Base-by-base conservation (phyloP, 345 rosid species). In the Atalantia buxifolia region DNA sequence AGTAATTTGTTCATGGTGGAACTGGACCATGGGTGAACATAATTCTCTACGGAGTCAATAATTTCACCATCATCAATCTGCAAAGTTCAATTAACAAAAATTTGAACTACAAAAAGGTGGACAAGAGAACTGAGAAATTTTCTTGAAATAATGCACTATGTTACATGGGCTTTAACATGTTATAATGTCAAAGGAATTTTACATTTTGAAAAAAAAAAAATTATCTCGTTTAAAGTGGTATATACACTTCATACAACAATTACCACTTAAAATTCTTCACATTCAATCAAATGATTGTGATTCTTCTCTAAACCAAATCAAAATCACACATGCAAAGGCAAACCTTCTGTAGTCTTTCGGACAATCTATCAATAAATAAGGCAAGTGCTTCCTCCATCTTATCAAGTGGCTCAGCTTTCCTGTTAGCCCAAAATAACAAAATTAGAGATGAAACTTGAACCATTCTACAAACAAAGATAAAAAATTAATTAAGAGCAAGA, bases 401-500 rank as follows among this genome's bases (percentile, higher is more conserved):
- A 61, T 84, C 90, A 80, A 90, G 83, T 30, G 98, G 97, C 79
- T 90, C 71, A 22, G 92, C 94, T 69, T 85, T 85, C 91, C 97
- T 96, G 66, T 45, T 76, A 75, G 53, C 78, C 81, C 63, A 81
- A 61, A 9, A 68, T 69, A 73, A 76, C 55, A 66, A 36, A 21
- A 76, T 76, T 55, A 66, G 67, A 36, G 5, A 35, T 67, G 56
- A 40, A 78, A 66, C 73, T 36, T 1, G 64, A 24, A 62, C 42
- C 27, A n/a, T 25, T 9, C 48, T 42, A 42, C 16, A 70, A 57
- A 31, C 61, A 38, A 50, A 60, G 9, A 14, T 9, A 53, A 30
- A 40, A 45, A 8, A 0, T 27, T 30, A 50, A 30, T 35, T 72
- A 59, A 56, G 75, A 77, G 59, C 42, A 80, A 24, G 45, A 71